Evolutionary conservation across 2,329 filamentous ascomycete genomes (phyloP), one percentile per base, ranked within the genome.

Genomic region (Dactylonectria estremocensis): DNA sequence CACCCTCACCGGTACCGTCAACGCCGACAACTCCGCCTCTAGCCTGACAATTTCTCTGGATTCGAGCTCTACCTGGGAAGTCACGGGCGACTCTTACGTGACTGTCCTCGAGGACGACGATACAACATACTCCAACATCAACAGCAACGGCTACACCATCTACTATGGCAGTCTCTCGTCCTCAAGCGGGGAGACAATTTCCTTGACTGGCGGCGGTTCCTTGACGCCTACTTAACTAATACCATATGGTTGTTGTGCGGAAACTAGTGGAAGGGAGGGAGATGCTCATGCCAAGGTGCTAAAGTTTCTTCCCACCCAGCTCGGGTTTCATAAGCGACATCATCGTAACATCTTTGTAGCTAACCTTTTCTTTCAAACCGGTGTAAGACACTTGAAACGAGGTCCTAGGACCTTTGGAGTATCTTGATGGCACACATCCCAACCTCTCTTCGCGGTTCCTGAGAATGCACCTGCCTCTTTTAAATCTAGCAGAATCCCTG

Each of bases 71-170:
- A 33, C 43, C 4, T 63, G 60, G 60, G 60, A 63, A 4, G 31
- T 63, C n/a, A 63, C 60, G 2, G 60, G 52, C 3, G 52, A 63
- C 33, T 63, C 60, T 10, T 63, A 63, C 43, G 60, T 63, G 2
- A 57, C 60, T 11, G 16, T 22, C 14, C 52, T 63, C 11, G 53
- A 57, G 33, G 53, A 57, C 13, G 61, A 57, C 18, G 61, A 63
- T 20, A n/a, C 45, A 1, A 63, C 28, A 31, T 63, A 31, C 43
- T 63, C 61, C 13, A 63, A 57, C 20, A 63, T 63, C n/a, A 56
- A 63, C 43, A 63, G 61, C 33, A 63, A 63, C 18, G 61, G 61
- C 14, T 63, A 57, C 13, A 63, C 52, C 2, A 31, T 63, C 1
- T 63, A 57, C 45, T 63, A 63, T 45, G 33, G 20, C 14, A 63